Base-by-base conservation (phyloP, 768 basidiomycete genomes). In the Psilocybe sp. region DNA sequence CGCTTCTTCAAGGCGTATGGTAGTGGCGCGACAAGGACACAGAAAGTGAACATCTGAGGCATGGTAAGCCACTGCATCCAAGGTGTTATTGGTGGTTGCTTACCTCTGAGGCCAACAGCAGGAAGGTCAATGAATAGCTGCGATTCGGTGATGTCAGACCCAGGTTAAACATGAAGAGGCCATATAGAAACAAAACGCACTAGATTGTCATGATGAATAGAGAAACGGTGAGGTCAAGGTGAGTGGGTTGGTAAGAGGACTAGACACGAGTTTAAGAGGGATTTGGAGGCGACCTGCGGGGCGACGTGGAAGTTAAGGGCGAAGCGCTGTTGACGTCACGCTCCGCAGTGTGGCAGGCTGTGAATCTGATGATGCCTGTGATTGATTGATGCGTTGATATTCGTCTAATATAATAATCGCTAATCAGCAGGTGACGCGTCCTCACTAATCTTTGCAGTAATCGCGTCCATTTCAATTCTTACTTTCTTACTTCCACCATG, bases 21-120 rank as follows among this genome's bases (percentile, higher is more conserved):
- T n/a, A 96, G 75, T 2, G 93, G 93, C 8, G 84, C 74, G 46
- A 95, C 89, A 54, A 97, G 80, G 55, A 89, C 37, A 59, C 86
- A 89, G 73, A 95, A 95, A 36, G 91, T 89, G 52, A 69, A 75
- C 89, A 92, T 92, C 80, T 86, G 39, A 20, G 8, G 16, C n/a
- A 9, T 19, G n/a, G 20, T 42, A 1, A 11, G 40, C 33, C 16
- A 35, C 37, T 20, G 14, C 9, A n/a, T 19, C 11, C 13, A 4
- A 32, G 13, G 16, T 16, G 13, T 11, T 5, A 35, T 23, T 23
- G 15, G 44, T 5, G 13, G 20, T 40, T 28, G 16, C 46, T 10
- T 44, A 78, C 84, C 76, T 92, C 90, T 44, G 87, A 76, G 37
- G 86, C 85, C 50, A 92, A 80, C 44, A 92, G 85, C 64, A 88